Evolutionary conservation across 2,329 filamentous ascomycete genomes (phyloP).

Genomic region (Rosellinia necatrix): DNA sequence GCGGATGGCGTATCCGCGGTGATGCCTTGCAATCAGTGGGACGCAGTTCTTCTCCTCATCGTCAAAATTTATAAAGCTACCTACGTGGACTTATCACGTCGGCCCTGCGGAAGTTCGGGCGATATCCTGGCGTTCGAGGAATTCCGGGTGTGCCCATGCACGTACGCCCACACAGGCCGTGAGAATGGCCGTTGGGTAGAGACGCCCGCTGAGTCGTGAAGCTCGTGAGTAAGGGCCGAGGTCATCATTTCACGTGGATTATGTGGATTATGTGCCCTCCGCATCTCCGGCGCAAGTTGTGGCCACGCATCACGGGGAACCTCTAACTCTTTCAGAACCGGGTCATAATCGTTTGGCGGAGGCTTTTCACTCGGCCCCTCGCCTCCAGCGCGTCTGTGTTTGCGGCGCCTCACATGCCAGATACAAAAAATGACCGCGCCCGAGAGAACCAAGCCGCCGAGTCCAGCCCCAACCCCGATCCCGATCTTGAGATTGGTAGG

Average conservation of each 20-base stretch:
- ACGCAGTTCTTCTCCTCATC: too few species aligned
- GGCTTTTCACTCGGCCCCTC: background rate
- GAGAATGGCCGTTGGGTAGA: background rate
- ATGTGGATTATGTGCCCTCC: background rate
- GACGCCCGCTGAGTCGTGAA: background rate
- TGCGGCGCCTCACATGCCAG: background rate
- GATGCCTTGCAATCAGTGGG: too few species aligned
- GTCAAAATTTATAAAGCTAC: too few species aligned
- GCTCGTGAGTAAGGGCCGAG: background rate
- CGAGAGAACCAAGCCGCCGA: background rate
- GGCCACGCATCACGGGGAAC: background rate
- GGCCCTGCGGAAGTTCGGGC: too few species aligned
- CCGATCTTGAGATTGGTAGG: background rate
- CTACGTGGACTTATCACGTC: too few species aligned
- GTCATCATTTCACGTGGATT: constrained; percentile 10
- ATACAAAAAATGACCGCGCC: background rate
- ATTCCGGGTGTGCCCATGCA: too few species aligned
- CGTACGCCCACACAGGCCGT: background rate
- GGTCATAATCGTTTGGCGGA: background rate
- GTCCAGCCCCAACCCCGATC: background rate
- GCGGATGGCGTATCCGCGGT: too few species aligned
- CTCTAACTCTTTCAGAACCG: background rate
- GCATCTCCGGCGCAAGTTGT: background rate
- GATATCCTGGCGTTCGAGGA: too few species aligned
- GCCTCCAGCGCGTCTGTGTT: background rate